These are phyloP conservation scores for Solanum arcanum DNA, from an alignment of 257 asterid genomes.

Conservation along the genomic window DNA sequence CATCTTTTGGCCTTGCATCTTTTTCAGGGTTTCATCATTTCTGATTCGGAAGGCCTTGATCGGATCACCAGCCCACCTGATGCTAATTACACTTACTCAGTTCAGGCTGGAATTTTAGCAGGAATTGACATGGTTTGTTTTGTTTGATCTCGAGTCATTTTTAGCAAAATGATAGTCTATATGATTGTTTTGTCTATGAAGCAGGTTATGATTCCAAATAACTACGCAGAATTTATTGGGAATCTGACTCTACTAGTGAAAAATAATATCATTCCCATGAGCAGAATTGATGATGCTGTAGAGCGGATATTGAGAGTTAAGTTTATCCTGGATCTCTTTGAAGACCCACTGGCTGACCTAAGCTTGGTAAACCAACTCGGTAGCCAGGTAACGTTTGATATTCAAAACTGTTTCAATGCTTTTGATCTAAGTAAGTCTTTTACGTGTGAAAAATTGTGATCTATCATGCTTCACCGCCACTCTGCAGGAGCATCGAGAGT, in stretches of 20 bases:
- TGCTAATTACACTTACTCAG: conserved; percentile 17
- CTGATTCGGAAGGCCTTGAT: conserved; percentile 15
- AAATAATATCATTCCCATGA: conserved; percentile 21
- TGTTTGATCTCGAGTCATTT: neutral
- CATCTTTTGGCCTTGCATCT: neutral
- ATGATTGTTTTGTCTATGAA: neutral
- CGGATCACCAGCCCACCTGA: conserved; percentile 5
- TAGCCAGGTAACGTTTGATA: conserved; percentile 13
- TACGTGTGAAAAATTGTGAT: neutral
- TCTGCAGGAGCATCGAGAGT: conserved; percentile 20
- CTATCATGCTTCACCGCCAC: neutral
- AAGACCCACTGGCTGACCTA: conserved; percentile 29
- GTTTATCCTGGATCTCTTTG: conserved; percentile 26
- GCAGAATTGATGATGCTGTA: conserved; percentile 40
- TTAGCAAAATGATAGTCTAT: neutral
- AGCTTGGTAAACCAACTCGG: conserved; percentile 25
- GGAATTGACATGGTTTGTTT: conserved; percentile 19
- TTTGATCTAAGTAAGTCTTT: neutral
- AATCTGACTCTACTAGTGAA: conserved; percentile 20
- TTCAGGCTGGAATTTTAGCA: conserved; percentile 12
- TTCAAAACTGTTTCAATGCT: neutral
- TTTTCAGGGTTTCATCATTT: conserved; percentile 19
- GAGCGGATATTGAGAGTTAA: conserved; percentile 31
- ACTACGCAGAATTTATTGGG: conserved; percentile 18
- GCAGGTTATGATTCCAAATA: conserved; percentile 34